These are phyloP conservation scores for Capsella rubella DNA, from an alignment of 441 rosid genomes.

Conservation along the genomic window DNA sequence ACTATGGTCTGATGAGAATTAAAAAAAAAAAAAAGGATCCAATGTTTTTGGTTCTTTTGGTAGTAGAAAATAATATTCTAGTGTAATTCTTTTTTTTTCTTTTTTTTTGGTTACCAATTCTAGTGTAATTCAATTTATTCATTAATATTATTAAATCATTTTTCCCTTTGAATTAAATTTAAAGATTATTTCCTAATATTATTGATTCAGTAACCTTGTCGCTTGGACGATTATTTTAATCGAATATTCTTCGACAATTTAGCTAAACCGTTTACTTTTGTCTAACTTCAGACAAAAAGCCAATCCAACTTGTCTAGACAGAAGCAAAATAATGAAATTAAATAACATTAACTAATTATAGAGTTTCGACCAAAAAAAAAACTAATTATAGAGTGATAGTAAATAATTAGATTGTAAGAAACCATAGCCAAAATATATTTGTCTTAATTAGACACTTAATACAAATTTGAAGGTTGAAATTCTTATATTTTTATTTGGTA, in stretches of 20 bases:
- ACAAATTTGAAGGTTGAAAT: not conserved
- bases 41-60: conserved; percentile 19
- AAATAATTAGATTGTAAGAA: not conserved
- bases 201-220: not conserved
- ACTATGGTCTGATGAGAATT: conserved; percentile 57
- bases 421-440: not conserved
- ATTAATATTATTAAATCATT: conserved; percentile 29
- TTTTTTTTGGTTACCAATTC: not conserved
- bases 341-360: too few relatives aligned
- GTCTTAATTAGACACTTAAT: not conserved
- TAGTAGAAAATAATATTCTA: conserved; percentile 21
- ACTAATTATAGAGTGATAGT: not conserved
- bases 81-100: not conserved
- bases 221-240: not conserved
- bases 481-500: not conserved
- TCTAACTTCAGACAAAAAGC: not conserved
- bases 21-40: not conserved
- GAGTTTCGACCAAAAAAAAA: too few relatives aligned
- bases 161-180: not conserved
- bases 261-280: not conserved
- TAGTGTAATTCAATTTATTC: conserved; percentile 52
- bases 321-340: not conserved
- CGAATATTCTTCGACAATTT: not conserved
- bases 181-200: not conserved
- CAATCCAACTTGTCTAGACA: not conserved